Conservation (phyloP, 2,329 filamentous ascomycete species). For the Aspergillus fumigatus region DNA sequence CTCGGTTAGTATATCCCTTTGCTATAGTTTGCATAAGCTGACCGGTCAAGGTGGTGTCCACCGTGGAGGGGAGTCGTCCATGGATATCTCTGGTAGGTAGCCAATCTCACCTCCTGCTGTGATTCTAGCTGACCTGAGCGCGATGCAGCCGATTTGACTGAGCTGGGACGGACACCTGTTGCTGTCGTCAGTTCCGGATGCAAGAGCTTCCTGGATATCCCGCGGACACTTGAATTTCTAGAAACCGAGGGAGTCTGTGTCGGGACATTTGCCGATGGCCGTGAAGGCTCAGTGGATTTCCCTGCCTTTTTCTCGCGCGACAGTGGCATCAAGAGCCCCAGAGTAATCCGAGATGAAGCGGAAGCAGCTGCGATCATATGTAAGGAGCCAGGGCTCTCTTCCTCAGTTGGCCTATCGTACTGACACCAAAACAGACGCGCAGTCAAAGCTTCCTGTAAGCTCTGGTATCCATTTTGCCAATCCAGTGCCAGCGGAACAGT, state of each 20-base stretch:
- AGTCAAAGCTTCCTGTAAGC: conserved; percentile 65
- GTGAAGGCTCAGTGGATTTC: conserved; percentile 69
- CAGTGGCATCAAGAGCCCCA: conserved; percentile 75
- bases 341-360: conserved; percentile 65
- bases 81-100: conserved; percentile 72
- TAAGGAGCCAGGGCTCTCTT: conserved; percentile 36
- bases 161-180: conserved; percentile 83
- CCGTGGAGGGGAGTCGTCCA: conserved; percentile 74
- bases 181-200: conserved; percentile 86
- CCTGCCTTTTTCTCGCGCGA: conserved; percentile 91
- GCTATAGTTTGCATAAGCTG: conserved; percentile 8
- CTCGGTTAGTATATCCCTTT: conserved; percentile 49
- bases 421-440: conserved; percentile 54
- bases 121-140: background rate
- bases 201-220: conserved; percentile 94
- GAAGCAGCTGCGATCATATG: conserved; percentile 87
- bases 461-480: conserved; percentile 87
- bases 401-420: background rate
- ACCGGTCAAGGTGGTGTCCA: conserved; percentile 68
- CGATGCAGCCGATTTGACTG: conserved; percentile 74
- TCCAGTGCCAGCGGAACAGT: conserved; percentile 68
- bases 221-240: conserved; percentile 76
- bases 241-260: conserved; percentile 71
- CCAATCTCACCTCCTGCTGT: background rate
- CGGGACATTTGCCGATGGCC: conserved; percentile 82